Base-by-base conservation (phyloP, 148 eudicot genomes). In the Talinum fruticosum region DNA sequence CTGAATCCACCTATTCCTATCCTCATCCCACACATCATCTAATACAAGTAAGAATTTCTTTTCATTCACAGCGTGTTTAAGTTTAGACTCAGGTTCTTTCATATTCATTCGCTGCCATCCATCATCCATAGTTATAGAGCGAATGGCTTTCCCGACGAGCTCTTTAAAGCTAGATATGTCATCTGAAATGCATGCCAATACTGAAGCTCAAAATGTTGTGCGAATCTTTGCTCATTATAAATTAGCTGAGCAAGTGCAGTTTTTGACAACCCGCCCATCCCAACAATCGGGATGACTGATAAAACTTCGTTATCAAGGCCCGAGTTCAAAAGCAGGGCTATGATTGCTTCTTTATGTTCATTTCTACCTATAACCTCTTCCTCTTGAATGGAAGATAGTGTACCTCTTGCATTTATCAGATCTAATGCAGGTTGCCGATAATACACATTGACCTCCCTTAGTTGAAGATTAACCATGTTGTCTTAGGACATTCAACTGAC, bases 41-140 rank as follows among this genome's bases (percentile, higher is more conserved):
- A 72, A 16, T 29, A 72, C 54, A 16, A 72, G 75, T 62, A 72
- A 72, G 61, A 44, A 72, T 28, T 1, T 26, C 38, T 15, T 72
- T 0, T 15, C 61, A 10, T 47, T 44, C 4, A 72, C 38, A 12
- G 21, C 72, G 21, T 32, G 30, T 35, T 8, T 6, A 24, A 69
- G n/a, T 5, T 69, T 8, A n/a, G 33, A 26, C 28, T 64, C 15
- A 26, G 4, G 35, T 5, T 64, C 19, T 30, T 26, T 5, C 34
- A 26, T 30, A 2, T 6, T 53, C 61, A 53, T 1, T 5, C 19
- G 2, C 24, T 53, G 23, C 23, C 61, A 24, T 10, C 3, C 6
- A 70, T 2, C 26, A 6, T 6, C 26, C 73, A 10, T 7, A 10
- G 1, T n/a, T n/a, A 70, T 70, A 4, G 28, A 70, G 5, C 23